Evolutionary conservation across 768 basidiomycete species (phyloP).

Genomic region (Amanita brunnescens): DNA sequence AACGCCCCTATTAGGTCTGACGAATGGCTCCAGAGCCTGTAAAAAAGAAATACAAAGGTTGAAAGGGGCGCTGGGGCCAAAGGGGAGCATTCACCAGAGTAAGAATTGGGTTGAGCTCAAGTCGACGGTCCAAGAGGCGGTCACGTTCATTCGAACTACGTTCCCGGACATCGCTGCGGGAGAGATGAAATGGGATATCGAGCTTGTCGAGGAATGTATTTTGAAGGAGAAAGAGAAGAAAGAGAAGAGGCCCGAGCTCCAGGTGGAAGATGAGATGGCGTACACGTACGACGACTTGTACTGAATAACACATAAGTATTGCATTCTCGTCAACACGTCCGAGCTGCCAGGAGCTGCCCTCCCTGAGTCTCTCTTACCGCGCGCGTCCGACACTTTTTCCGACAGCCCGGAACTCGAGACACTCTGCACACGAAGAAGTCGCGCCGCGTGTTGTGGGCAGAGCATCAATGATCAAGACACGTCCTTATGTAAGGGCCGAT

Average conservation of each 20-base stretch:
- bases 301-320: not conserved
- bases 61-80: not conserved
- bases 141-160: slow-evolving; percentile 18
- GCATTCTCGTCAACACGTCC: slow-evolving; percentile 2
- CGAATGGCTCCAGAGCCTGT: not conserved
- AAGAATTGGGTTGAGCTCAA: slow-evolving; percentile 15
- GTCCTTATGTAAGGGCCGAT: slow-evolving; percentile 24
- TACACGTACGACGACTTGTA: not conserved
- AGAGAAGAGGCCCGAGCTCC: slow-evolving; percentile 11
- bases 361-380: not conserved
- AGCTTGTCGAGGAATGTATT: slow-evolving; percentile 25
- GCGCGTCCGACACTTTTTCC: not conserved
- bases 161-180: slow-evolving; percentile 14
- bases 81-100: not conserved
- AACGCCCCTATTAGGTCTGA: slow-evolving; percentile 11
- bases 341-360: not conserved
- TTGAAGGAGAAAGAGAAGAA: slow-evolving; percentile 12
- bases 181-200: slow-evolving; percentile 19
- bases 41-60: not conserved
- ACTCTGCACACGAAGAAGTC: not conserved
- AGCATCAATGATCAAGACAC: slow-evolving; percentile 23
- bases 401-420: not conserved
- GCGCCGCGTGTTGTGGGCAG: slow-evolving; percentile 12
- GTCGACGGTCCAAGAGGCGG: slow-evolving; percentile 16
- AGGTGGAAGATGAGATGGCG: slow-evolving; percentile 12